Evolutionary conservation across 139 green algal genomes (phyloP).

Genomic region (Coccomyxa sp.): DNA sequence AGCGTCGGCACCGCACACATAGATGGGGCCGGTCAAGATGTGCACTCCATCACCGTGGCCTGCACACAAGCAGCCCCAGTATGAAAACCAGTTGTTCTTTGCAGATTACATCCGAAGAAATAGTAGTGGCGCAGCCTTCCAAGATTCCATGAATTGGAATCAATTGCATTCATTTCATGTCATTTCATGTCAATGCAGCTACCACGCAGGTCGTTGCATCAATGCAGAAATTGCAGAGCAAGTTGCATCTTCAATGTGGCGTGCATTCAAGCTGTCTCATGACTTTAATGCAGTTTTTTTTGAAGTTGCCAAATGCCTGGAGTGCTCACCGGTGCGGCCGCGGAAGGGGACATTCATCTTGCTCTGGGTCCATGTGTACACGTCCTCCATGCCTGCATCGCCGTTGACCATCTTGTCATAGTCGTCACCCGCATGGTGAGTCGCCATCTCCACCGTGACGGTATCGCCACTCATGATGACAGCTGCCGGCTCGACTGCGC

Average conservation of each 20-base stretch:
- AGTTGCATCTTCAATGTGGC: no score
- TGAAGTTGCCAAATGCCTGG: no score
- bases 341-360: background rate
- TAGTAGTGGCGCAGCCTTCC: no score
- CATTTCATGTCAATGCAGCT: no score
- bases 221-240: no score
- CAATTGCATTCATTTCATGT: no score
- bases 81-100: no score
- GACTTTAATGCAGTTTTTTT: no score
- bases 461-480: background rate
- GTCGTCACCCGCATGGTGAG: background rate
- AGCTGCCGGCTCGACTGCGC: background rate
- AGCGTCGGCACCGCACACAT: conserved; percentile 45
- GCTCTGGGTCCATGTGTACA: conserved; percentile 35
- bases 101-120: no score
- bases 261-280: no score
- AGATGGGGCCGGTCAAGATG: conserved; percentile 52
- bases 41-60: conserved; percentile 52
- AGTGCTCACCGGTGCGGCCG: background rate
- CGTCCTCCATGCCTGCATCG: conserved; percentile 58
- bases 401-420: conserved; percentile 47
- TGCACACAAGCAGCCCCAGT: background rate
- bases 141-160: no score
- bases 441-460: background rate
- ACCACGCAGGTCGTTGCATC: no score